Conservation (phyloP, 805 yeast genomes). For the Myxozyma monticola region DNA sequence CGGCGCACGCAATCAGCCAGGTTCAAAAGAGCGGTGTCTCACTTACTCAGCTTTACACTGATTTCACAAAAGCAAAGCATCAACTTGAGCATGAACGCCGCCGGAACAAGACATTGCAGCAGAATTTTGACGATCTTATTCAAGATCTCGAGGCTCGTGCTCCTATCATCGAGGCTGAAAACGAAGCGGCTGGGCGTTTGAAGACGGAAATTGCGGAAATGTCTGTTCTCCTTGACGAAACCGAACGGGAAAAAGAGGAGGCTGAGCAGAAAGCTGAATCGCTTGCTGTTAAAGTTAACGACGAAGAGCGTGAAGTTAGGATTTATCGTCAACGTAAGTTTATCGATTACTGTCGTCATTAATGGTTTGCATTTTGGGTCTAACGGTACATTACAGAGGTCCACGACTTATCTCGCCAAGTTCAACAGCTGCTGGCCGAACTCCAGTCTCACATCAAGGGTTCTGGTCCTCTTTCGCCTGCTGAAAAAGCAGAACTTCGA, state of each 20-base stretch:
- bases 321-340: constrained; percentile 28
- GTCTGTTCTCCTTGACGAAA: constrained; percentile 50
- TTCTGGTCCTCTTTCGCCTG: constrained; percentile 59
- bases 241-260: constrained; percentile 42
- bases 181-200: constrained; percentile 55
- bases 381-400: constrained; percentile 46
- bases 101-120: constrained; percentile 67
- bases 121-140: constrained; percentile 69
- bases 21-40: constrained; percentile 53
- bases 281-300: constrained; percentile 40
- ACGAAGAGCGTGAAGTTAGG: constrained; percentile 37
- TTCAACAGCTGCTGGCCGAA: constrained; percentile 66
- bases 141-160: constrained; percentile 74
- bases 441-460: constrained; percentile 58
- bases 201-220: constrained; percentile 59
- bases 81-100: constrained; percentile 68
- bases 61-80: constrained; percentile 61
- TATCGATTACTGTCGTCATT: not conserved
- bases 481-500: constrained; percentile 61
- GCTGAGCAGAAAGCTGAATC: constrained; percentile 39
- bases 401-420: constrained; percentile 75
- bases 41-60: constrained; percentile 64
- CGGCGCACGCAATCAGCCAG: constrained; percentile 57
- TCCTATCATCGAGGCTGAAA: constrained; percentile 71
- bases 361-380: constrained; percentile 43